Percentiles rank a stretch among this genome's conserved stretches.
Conservation (phyloP, 2,329 filamentous ascomycete species). For the Diaporthe vaccinii region DNA sequence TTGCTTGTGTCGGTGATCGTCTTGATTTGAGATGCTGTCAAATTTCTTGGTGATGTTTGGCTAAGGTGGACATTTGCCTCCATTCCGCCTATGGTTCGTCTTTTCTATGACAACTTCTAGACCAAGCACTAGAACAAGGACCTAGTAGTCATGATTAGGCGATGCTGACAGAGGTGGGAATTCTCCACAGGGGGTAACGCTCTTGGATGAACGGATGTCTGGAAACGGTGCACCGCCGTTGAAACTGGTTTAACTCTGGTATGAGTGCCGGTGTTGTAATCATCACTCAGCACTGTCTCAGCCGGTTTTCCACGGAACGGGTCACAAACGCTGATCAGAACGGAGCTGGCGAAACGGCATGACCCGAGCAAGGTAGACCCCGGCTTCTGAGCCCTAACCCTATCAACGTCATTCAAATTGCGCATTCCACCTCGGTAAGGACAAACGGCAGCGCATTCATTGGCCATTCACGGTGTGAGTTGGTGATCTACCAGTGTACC, state of each 20-base stretch:
- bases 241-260: not conserved
- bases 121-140: not conserved
- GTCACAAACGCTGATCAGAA: not conserved
- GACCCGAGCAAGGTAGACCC: not conserved
- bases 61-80: not conserved
- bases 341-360: not conserved
- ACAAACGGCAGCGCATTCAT: not conserved
- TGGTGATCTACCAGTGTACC: no score
- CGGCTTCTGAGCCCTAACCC: not conserved
- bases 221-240: not conserved
- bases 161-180: conserved; percentile 38
- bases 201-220: not conserved
- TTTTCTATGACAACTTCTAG: conserved; percentile 1
- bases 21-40: conserved; percentile 35
- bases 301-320: not conserved
- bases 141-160: conserved; percentile 39
- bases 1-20: not conserved
- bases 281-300: conserved; percentile 28
- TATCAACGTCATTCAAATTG: not conserved
- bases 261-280: not conserved
- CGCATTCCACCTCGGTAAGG: not conserved
- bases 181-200: conserved; percentile 4
- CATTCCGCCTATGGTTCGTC: not conserved
- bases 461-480: not conserved
- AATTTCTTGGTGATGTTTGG: conserved; percentile 41